Evolutionary conservation across 495 filamentous ascomycete genomes (phyloP).

Genomic region (Tuber brumale): DNA sequence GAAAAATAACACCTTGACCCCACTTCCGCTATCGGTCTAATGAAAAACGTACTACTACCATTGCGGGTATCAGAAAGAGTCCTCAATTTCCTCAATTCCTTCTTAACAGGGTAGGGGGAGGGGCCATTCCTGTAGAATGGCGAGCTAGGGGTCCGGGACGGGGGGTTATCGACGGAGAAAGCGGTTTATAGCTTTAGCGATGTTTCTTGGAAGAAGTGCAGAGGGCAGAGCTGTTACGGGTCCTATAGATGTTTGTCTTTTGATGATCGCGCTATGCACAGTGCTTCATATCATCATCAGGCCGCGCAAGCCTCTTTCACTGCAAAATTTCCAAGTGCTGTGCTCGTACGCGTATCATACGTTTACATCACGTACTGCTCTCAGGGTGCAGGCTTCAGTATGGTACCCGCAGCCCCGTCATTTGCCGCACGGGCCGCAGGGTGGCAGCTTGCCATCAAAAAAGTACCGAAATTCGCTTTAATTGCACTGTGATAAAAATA

Average conservation of each 20-base stretch:
- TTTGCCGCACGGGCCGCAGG: not conserved
- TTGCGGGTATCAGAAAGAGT: not conserved
- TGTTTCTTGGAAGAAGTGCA: not conserved
- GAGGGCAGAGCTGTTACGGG: not conserved
- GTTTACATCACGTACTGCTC: too few relatives aligned
- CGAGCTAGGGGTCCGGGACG: not conserved
- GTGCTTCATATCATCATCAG: not conserved
- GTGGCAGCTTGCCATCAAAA: not conserved
- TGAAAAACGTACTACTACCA: not conserved
- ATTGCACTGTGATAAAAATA: not conserved
- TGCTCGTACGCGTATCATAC: not conserved
- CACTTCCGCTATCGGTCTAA: not conserved
- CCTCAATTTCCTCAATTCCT: not conserved
- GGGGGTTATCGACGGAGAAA: not conserved
- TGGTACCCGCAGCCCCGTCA: not conserved
- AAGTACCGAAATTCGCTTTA: not conserved
- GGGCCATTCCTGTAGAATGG: not conserved
- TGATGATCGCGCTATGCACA: not conserved
- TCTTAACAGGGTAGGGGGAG: not conserved
- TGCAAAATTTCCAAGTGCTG: not conserved
- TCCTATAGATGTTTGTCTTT: not conserved
- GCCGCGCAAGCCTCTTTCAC: not conserved
- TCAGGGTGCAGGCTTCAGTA: too few relatives aligned
- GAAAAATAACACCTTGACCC: not conserved
- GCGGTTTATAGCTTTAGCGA: not conserved